Evolutionary conservation across 371 early-diverging fungal genomes (phyloP).

Genomic region (Lichtheimia corymbifera): DNA sequence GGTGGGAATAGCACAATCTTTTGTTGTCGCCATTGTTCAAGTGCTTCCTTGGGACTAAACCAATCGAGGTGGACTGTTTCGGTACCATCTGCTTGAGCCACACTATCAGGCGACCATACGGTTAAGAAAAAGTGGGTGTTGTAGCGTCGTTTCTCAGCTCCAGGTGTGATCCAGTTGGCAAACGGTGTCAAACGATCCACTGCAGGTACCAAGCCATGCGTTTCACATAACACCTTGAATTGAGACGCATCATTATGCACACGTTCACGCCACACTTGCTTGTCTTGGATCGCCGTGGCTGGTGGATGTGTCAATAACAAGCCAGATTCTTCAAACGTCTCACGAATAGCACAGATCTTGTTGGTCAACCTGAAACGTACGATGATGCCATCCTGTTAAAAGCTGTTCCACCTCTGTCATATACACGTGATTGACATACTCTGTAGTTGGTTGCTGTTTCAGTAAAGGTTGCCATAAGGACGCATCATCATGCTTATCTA

Average conservation of each 20-base stretch:
- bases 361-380: conserved; percentile 18
- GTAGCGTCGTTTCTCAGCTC: conserved; percentile 64
- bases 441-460: conserved; percentile 11
- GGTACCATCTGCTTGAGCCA: conserved; percentile 55
- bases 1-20: conserved; percentile 59
- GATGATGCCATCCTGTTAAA: conserved; percentile 4
- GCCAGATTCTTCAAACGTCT: conserved; percentile 85
- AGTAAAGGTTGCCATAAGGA: conserved; percentile 33
- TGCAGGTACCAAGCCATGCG: conserved; percentile 45
- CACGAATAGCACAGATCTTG: conserved; percentile 76
- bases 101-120: conserved; percentile 32
- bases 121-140: conserved; percentile 78
- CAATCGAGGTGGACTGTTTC: conserved; percentile 70
- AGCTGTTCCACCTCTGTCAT: too few relatives aligned
- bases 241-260: conserved; percentile 53
- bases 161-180: conserved; percentile 83
- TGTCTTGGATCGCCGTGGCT: conserved; percentile 24
- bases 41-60: conserved; percentile 65
- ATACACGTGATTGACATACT: neutral
- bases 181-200: conserved; percentile 54
- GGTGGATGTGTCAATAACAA: conserved; percentile 58
- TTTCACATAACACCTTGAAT: conserved; percentile 57
- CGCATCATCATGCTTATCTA: conserved; percentile 58
- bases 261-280: conserved; percentile 50
- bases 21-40: conserved; percentile 21